phyloP scores from a whole-genome alignment of 495 filamentous ascomycete genomes.

The Trichoderma reesei region DNA sequence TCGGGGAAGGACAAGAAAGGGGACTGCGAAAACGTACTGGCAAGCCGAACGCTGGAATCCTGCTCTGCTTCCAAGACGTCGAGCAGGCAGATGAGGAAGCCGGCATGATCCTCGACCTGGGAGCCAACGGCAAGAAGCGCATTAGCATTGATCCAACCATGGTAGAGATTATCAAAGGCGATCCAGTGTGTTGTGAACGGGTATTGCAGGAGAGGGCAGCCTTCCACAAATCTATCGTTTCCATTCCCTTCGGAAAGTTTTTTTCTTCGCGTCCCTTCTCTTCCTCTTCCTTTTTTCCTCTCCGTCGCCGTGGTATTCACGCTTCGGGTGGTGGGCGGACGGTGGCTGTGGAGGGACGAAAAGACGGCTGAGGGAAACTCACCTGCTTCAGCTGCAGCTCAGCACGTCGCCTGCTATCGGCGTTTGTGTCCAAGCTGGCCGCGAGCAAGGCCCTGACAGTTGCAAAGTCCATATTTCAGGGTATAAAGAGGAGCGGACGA shows the following conservation, averaged over 20 bases:
- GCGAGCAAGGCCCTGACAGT: constrained; percentile 79
- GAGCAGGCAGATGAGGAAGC: constrained; percentile 82
- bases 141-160: constrained; percentile 3
- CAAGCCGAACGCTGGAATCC: constrained; percentile 71
- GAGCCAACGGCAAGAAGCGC: constrained; percentile 12
- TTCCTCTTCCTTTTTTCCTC: not conserved
- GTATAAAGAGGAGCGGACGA: constrained; percentile 14
- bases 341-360: constrained; percentile 12
- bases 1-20: constrained; percentile 8
- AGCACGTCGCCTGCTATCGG: constrained; percentile 72
- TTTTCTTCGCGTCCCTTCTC: not conserved
- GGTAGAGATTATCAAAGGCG: too few relatives aligned
- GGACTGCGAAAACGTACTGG: constrained; percentile 50
- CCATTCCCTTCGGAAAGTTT: too few relatives aligned
- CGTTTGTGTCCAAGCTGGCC: constrained; percentile 77
- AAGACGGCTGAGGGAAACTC: constrained; percentile 27
- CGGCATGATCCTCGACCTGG: constrained; percentile 83
- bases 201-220: too few relatives aligned
- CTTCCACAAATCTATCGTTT: too few relatives aligned
- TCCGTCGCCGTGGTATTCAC: not conserved
- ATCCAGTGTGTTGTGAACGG: not conserved
- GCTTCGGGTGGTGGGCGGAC: not conserved
- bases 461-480: constrained; percentile 67
- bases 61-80: constrained; percentile 85
- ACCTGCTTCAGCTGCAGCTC: constrained; percentile 94